These are phyloP conservation scores for Arthrobotrys pseudoclavata DNA, from an alignment of 2,329 filamentous ascomycete species.

Conservation along the genomic window DNA sequence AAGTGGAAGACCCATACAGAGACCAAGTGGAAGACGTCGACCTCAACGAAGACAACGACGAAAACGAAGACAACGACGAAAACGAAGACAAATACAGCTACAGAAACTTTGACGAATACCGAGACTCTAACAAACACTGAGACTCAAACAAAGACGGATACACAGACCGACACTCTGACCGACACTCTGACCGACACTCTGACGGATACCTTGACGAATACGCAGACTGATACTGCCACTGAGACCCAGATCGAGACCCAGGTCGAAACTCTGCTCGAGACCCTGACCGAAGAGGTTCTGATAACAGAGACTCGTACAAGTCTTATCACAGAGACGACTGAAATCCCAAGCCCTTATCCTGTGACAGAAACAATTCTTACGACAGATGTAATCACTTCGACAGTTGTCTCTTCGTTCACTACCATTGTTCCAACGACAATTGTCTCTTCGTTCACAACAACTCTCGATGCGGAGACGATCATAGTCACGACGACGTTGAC, in stretches of 20 bases:
- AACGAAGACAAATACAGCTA: slow-evolving; percentile 20
- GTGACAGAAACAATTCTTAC: slow-evolving; percentile 49
- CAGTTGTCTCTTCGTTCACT: slow-evolving; percentile 43
- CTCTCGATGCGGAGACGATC: slow-evolving; percentile 26
- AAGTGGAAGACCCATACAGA: too few relatives aligned
- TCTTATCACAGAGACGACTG: slow-evolving; percentile 48
- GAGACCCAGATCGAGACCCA: slow-evolving; percentile 33
- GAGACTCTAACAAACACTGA: slow-evolving; percentile 22
- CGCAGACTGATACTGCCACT: slow-evolving; percentile 27
- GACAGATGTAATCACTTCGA: slow-evolving; percentile 42
- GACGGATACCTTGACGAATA: slow-evolving; percentile 19
- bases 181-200: slow-evolving; percentile 16
- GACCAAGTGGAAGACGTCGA: slow-evolving; percentile 34
- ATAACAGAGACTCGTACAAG: slow-evolving; percentile 45
- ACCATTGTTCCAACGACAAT: slow-evolving; percentile 49
- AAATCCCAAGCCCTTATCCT: slow-evolving; percentile 47
- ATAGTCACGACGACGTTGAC: slow-evolving; percentile 39
- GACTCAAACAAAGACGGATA: slow-evolving; percentile 25
- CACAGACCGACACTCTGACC: neutral
- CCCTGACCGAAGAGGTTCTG: slow-evolving; percentile 24
- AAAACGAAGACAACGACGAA: slow-evolving; percentile 23
- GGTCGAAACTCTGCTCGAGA: neutral
- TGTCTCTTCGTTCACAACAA: slow-evolving; percentile 52
- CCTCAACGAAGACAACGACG: slow-evolving; percentile 21
- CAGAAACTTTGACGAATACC: slow-evolving; percentile 12